phyloP scores from a whole-genome alignment of 2,329 filamentous ascomycete species.

The Neofusicoccum kwambonambiense region DNA sequence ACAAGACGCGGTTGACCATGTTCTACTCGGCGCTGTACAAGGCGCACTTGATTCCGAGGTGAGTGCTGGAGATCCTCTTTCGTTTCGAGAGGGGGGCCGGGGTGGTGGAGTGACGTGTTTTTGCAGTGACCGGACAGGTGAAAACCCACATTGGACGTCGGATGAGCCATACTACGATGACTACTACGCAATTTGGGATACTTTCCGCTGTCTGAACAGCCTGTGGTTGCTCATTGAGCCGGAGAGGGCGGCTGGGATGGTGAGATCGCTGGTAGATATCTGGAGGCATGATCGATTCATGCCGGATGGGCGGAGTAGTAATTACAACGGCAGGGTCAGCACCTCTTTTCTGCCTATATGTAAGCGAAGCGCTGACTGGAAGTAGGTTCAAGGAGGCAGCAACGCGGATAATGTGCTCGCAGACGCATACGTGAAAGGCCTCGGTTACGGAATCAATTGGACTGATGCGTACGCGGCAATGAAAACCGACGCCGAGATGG shows the following conservation, averaged over 20 bases:
- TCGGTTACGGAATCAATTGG: conserved; percentile 32
- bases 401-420: conserved; percentile 37
- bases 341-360: conserved; percentile 39
- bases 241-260: conserved; percentile 17
- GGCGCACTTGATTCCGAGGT: conserved; percentile 35
- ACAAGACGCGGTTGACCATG: conserved; percentile 5
- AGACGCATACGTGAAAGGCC: conserved; percentile 35
- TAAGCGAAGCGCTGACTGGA: conserved; percentile 29
- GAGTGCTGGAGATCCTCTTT: background rate
- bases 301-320: conserved; percentile 34
- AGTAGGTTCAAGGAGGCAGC: conserved; percentile 31
- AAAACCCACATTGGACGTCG: conserved; percentile 29
- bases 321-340: conserved; percentile 30
- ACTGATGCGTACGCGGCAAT: conserved; percentile 33
- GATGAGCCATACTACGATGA: conserved; percentile 38
- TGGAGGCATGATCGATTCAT: conserved; percentile 32
- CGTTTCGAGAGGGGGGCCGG: background rate
- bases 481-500: conserved; percentile 19
- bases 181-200: conserved; percentile 21
- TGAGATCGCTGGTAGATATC: conserved; percentile 23
- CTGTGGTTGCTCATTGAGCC: conserved; percentile 23
- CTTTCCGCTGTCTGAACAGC: conserved; percentile 20
- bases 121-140: conserved; percentile 26
- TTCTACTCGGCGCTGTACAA: conserved; percentile 37
- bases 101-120: conserved; percentile 16